Conservation (phyloP, 805 yeast species). For the Kazachstania africana region DNA sequence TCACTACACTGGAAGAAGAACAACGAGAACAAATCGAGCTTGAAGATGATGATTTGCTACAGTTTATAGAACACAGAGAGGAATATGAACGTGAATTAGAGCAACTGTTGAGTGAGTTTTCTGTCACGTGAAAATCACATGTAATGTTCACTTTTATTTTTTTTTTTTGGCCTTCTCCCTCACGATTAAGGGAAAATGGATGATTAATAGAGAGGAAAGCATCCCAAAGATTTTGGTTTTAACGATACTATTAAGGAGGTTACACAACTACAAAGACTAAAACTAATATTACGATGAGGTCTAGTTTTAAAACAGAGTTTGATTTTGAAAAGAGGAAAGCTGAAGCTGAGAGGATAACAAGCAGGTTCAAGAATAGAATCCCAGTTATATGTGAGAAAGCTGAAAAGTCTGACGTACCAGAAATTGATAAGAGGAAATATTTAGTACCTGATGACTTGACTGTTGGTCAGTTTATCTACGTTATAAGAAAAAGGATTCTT, state of each 20-base stretch:
- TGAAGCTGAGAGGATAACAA: constrained; percentile 82
- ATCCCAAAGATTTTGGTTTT: too few relatives aligned
- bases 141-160: neutral
- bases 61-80: constrained; percentile 9
- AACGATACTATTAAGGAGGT: too few relatives aligned
- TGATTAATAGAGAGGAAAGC: too few relatives aligned
- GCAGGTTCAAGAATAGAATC: constrained; percentile 81
- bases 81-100: constrained; percentile 13
- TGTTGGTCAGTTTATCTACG: constrained; percentile 96
- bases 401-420: constrained; percentile 90
- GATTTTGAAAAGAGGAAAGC: constrained; percentile 92
- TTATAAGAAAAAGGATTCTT: constrained; percentile 89
- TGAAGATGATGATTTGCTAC: constrained; percentile 21
- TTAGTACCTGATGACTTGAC: constrained; percentile 92
- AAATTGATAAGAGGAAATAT: constrained; percentile 93
- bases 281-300: constrained; percentile 15
- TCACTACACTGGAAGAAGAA: constrained; percentile 11
- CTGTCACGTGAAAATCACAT: constrained; percentile 2
- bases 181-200: too few relatives aligned
- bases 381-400: constrained; percentile 96
- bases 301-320: constrained; percentile 47
- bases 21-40: constrained; percentile 7
- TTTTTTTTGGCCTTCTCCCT: too few relatives aligned
- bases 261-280: too few relatives aligned
- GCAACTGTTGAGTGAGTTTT: constrained; percentile 6